Conservation (phyloP, 257 asterid species). For the Solanum piurae region DNA sequence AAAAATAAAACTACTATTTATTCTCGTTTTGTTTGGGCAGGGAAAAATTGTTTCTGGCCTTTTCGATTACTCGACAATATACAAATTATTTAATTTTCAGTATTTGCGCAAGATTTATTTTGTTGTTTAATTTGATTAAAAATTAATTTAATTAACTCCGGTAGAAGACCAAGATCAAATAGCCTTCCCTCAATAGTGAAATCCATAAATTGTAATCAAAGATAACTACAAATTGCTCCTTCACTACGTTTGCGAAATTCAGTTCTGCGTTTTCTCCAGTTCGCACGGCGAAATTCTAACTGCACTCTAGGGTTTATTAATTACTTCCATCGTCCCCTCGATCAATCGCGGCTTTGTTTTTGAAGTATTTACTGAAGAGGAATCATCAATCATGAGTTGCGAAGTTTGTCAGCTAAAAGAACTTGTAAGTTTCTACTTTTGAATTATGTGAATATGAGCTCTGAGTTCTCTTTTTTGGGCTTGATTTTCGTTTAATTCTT, state of each 20-base stretch:
- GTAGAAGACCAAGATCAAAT: background rate
- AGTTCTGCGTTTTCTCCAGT: background rate
- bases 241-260: background rate
- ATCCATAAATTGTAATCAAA: background rate
- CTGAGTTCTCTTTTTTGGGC: background rate
- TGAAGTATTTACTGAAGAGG: background rate
- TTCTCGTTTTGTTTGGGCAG: background rate
- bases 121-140: background rate
- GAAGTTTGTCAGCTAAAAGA: slow-evolving; percentile 90
- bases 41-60: background rate
- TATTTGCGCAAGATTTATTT: background rate
- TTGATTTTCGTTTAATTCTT: background rate
- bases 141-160: background rate
- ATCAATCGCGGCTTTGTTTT: background rate
- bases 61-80: background rate
- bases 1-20: background rate
- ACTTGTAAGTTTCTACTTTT: slow-evolving; percentile 41
- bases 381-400: slow-evolving; percentile 43
- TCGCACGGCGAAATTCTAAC: background rate
- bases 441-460: background rate
- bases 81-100: background rate
- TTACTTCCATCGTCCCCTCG: background rate
- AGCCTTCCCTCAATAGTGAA: background rate
- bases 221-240: background rate
- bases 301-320: background rate